Conservation (phyloP, 306 rosid species). For the Medicago arabica region DNA sequence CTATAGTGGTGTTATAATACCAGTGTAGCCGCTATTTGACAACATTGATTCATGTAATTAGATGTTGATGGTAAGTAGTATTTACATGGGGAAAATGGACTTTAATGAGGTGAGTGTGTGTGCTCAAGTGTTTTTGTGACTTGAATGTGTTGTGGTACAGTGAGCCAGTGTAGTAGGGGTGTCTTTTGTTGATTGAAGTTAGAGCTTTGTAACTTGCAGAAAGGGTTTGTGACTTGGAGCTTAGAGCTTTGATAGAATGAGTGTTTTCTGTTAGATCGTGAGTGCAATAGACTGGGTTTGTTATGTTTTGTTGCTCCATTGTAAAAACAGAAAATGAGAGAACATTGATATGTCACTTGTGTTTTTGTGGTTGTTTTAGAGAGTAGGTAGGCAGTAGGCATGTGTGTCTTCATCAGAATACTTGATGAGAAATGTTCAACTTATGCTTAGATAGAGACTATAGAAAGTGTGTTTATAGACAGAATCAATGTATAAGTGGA, state of each 20-base stretch:
- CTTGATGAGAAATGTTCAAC: neutral
- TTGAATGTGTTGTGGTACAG: neutral
- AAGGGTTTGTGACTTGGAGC: neutral
- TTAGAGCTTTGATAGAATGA: neutral
- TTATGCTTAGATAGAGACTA: slow-evolving; percentile 2
- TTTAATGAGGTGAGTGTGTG: neutral
- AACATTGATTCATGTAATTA: too few relatives aligned
- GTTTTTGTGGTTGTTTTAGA: slow-evolving; percentile 32
- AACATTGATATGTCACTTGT: neutral
- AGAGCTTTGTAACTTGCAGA: too few relatives aligned
- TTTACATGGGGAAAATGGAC: neutral
- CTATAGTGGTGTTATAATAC: neutral
- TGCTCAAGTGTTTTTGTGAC: neutral
- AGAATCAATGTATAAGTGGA: slow-evolving; percentile 7
- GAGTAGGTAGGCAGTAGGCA: neutral
- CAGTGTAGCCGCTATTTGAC: neutral
- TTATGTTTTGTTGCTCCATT: neutral
- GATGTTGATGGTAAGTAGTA: too few relatives aligned
- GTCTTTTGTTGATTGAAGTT: neutral
- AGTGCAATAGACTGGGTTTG: neutral
- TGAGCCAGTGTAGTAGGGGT: neutral
- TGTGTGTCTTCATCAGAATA: neutral
- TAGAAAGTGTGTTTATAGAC: neutral
- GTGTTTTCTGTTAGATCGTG: neutral
- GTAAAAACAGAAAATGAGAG: neutral